These are phyloP conservation scores for Ophiobolus disseminans DNA, from an alignment of 2,329 filamentous ascomycete species.

Conservation along the genomic window DNA sequence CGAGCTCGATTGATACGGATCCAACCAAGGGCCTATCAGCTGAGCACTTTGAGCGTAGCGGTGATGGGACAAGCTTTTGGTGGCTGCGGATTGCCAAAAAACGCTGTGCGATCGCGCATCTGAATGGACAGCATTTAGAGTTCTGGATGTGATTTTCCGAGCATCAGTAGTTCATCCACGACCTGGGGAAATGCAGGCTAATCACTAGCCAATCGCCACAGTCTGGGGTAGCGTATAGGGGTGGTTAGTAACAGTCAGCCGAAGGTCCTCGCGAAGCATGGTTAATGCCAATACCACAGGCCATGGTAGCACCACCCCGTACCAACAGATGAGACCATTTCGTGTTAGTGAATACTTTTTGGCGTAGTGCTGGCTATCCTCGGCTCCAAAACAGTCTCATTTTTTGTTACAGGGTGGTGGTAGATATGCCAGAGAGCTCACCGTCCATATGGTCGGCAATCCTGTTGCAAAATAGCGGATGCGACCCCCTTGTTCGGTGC, in stretches of 20 bases:
- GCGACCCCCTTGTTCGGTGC: neutral
- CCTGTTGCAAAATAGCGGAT: too few relatives aligned
- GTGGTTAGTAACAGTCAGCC: neutral
- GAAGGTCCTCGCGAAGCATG: neutral
- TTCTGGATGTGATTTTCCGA: conserved; percentile 9
- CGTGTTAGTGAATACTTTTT: too few relatives aligned
- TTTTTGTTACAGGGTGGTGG: too few relatives aligned
- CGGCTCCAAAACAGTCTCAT: too few relatives aligned
- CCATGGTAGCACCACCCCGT: too few relatives aligned
- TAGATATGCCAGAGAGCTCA: too few relatives aligned
- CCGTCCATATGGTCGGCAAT: too few relatives aligned
- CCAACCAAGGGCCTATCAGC: neutral
- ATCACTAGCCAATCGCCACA: conserved; percentile 6
- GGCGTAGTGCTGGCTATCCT: too few relatives aligned
- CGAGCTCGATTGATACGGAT: neutral
- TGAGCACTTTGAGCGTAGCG: conserved; percentile 2
- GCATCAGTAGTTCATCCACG: neutral
- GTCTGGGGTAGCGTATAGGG: conserved; percentile 7
- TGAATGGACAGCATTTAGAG: neutral
- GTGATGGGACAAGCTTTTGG: neutral
- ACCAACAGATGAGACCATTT: too few relatives aligned
- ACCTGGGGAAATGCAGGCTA: conserved; percentile 8
- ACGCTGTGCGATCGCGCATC: neutral
- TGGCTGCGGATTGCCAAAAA: too few relatives aligned
- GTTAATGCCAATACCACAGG: too few relatives aligned